Evolutionary conservation across 2,329 filamentous ascomycete genomes (phyloP).

Genomic region (Emmonsia crescens): DNA sequence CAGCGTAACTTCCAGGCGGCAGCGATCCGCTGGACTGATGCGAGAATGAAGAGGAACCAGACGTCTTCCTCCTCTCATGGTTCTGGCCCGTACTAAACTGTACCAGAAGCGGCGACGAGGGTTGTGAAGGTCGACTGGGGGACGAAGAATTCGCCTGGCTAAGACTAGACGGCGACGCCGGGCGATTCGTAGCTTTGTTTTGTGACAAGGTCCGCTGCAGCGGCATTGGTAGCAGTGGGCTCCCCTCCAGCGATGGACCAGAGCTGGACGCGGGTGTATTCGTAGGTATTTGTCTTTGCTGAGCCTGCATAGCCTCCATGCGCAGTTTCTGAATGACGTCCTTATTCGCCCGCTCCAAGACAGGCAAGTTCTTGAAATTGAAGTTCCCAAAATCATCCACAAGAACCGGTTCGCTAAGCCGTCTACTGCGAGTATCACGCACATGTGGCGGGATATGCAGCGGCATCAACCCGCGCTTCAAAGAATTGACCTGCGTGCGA

Average conservation of each 20-base stretch:
- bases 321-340: constrained; percentile 95
- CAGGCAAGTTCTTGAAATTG: constrained; percentile 91
- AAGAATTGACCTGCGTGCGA: constrained; percentile 71
- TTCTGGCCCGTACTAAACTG: constrained; percentile 81
- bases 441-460: constrained; percentile 95
- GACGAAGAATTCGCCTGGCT: constrained; percentile 79
- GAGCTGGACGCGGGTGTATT: constrained; percentile 42
- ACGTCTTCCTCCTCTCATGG: constrained; percentile 79
- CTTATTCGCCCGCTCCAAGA: constrained; percentile 96
- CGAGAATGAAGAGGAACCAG: constrained; percentile 74
- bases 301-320: constrained; percentile 72
- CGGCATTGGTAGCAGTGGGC: constrained; percentile 68
- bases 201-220: constrained; percentile 74
- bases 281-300: constrained; percentile 40
- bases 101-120: constrained; percentile 84
- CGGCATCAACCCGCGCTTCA: constrained; percentile 88
- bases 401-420: constrained; percentile 79
- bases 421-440: constrained; percentile 73
- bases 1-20: constrained; percentile 60
- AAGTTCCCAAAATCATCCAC: constrained; percentile 94
- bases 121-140: constrained; percentile 72
- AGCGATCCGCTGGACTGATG: constrained; percentile 53
- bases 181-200: constrained; percentile 65
- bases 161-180: constrained; percentile 73
- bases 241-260: constrained; percentile 66